Base-by-base conservation (phyloP, 2,329 filamentous ascomycete genomes). In the Trichoderma gracile region DNA sequence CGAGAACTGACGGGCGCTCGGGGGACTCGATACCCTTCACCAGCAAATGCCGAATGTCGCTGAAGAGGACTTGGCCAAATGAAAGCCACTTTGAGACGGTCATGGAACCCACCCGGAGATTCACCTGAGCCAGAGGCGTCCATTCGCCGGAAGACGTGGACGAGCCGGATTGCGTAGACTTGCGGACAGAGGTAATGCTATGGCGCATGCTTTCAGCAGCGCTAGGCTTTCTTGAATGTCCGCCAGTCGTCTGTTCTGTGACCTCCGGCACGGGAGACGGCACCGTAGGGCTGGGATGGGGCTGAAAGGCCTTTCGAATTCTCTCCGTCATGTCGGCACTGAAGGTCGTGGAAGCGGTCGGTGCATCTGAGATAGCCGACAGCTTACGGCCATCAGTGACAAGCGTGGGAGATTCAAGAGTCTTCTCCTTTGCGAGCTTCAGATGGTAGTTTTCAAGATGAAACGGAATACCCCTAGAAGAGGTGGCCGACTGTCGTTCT, bases 71-170 rank as follows among this genome's bases (percentile, higher is more conserved):
- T 69, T 92, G 89, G 1, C 91, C 91, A 73, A 94, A 94, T 0
- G 89, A 92, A 25, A 95, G 84, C 91, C 91, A 95, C 73, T 93
- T 93, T 81, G 89, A 93, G 25, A 93, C 91, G 66, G 91, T 93
- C 80, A 95, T 87, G 2, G 91, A 92, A 5, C 89, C 91, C 17
- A 92, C 88, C 2, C 91, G 84, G 23, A 95, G 82, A 71, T 93
- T 92, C 67, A 92, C 89, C 73, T 89, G 88, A 0, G 87, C 85
- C 21, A 89, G 77, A 1, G 88, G 86, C 2, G 87, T 87, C 65
- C 83, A 85, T 67, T 87, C 84, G 19, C 85, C 81, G 0, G 82
- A 82, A 2, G 78, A 76, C 54, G 75, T 78, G 65, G 81, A 83
- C 69, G 80, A 79, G 46, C 78, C 75, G 1, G 84, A 85, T 15